These are phyloP conservation scores for Glycine tomentella DNA, from an alignment of 306 rosid species.

Conservation along the genomic window DNA sequence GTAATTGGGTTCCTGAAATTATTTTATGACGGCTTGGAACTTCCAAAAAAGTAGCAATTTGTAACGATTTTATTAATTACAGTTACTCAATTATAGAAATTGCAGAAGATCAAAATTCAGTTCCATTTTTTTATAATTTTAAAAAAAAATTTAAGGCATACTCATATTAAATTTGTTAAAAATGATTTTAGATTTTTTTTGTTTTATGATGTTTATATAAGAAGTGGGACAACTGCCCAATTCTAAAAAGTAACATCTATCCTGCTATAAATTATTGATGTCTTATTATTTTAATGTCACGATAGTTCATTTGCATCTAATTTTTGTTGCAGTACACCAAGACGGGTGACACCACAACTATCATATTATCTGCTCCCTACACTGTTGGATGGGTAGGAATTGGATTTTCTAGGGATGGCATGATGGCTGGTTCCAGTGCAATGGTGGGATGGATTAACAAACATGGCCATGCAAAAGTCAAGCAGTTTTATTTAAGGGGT, in stretches of 20 bases:
- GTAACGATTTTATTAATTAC: too few relatives aligned
- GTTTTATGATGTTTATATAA: neutral
- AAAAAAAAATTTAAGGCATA: too few relatives aligned
- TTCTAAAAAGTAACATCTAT: neutral
- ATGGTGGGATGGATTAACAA: conserved; percentile 90
- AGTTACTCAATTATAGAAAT: too few relatives aligned
- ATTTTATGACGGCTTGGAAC: too few relatives aligned
- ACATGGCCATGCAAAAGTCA: conserved; percentile 85
- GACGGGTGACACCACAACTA: conserved; percentile 67
- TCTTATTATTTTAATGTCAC: conserved; percentile 17
- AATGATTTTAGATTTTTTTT: too few relatives aligned
- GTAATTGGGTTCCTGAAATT: too few relatives aligned
- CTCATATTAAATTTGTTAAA: too few relatives aligned
- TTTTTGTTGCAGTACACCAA: conserved; percentile 71
- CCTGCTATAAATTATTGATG: neutral
- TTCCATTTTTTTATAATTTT: too few relatives aligned
- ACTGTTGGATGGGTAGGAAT: conserved; percentile 97
- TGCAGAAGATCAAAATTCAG: too few relatives aligned
- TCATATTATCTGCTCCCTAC: conserved; percentile 86
- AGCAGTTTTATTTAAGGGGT: conserved; percentile 86
- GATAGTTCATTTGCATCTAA: conserved; percentile 40
- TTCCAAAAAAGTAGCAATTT: too few relatives aligned
- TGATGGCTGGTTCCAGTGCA: conserved; percentile 98
- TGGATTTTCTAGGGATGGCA: conserved; percentile 86
- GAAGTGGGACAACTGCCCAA: too few relatives aligned